Evolutionary conservation across 441 rosid species (phyloP).

Genomic region (Kokia cookei): DNA sequence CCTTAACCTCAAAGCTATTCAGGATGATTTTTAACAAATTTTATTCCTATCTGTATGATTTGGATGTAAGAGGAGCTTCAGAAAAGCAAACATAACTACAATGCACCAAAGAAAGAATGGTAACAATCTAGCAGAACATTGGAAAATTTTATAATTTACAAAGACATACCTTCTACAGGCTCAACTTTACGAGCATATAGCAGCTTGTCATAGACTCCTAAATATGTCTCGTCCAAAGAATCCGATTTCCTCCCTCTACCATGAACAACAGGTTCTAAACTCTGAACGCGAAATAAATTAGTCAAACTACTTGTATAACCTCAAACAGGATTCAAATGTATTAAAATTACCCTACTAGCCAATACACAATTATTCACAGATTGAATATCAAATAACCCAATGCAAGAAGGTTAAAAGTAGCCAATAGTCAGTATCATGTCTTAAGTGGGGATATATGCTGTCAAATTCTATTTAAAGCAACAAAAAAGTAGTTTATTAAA

Average conservation of each 20-base stretch:
- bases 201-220: slow-evolving; percentile 73
- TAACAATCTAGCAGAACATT: not conserved
- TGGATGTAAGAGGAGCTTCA: not conserved
- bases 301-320: not conserved
- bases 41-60: not conserved
- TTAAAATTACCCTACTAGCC: not conserved
- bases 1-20: slow-evolving; percentile 1
- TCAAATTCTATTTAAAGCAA: not conserved
- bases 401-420: not conserved
- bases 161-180: slow-evolving; percentile 68
- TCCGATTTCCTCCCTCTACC: slow-evolving; percentile 76
- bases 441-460: not conserved
- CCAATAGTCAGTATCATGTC: not conserved
- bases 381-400: not conserved
- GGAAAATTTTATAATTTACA: not conserved
- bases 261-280: slow-evolving; percentile 75
- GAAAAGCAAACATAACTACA: not conserved
- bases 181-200: slow-evolving; percentile 82
- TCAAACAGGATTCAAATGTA: not conserved
- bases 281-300: slow-evolving; percentile 28
- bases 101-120: not conserved
- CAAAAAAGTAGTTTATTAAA: not conserved
- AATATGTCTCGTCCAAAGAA: slow-evolving; percentile 71
- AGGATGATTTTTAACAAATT: not conserved
- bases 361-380: not conserved